phyloP scores from a whole-genome alignment of 306 rosid species.

The Vicia sativa region DNA sequence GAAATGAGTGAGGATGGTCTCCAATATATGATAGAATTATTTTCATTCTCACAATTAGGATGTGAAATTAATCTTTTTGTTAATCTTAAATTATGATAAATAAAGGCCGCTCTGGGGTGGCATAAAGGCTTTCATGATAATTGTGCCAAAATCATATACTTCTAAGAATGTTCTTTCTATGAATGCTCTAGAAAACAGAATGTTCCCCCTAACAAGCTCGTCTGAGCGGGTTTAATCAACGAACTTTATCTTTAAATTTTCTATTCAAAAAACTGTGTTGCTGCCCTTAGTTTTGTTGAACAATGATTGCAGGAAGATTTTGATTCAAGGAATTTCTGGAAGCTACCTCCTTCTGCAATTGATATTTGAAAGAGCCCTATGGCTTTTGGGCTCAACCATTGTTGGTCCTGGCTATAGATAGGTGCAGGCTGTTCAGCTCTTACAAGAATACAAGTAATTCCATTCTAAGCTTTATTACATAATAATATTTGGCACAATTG shows the following conservation, averaged over 20 bases:
- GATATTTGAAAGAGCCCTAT: constrained; percentile 46
- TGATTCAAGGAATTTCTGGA: constrained; percentile 97
- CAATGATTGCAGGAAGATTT: constrained; percentile 75
- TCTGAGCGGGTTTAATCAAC: constrained; percentile 67
- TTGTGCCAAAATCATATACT: constrained; percentile 74
- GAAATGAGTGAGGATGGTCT: no score
- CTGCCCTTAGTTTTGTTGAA: constrained; percentile 24
- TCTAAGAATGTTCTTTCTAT: no score
- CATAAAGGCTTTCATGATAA: no score
- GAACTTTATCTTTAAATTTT: constrained; percentile 26
- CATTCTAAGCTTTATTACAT: constrained; percentile 15
- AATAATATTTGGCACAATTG: background rate
- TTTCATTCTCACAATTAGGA: no score
- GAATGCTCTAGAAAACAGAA: constrained; percentile 84
- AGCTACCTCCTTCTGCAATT: constrained; percentile 55
- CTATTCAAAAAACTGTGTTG: no score
- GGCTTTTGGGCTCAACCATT: constrained; percentile 32
- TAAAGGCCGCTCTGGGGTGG: no score
- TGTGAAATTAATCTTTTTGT: no score
- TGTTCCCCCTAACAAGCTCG: constrained; percentile 69
- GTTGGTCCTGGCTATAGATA: constrained; percentile 36
- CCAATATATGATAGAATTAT: no score
- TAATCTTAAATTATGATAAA: no score
- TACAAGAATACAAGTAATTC: constrained; percentile 46
- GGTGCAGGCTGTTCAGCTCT: constrained; percentile 37